Conservation (phyloP, 352 stramenopile genomes). For the Phytophthora crassamura region DNA sequence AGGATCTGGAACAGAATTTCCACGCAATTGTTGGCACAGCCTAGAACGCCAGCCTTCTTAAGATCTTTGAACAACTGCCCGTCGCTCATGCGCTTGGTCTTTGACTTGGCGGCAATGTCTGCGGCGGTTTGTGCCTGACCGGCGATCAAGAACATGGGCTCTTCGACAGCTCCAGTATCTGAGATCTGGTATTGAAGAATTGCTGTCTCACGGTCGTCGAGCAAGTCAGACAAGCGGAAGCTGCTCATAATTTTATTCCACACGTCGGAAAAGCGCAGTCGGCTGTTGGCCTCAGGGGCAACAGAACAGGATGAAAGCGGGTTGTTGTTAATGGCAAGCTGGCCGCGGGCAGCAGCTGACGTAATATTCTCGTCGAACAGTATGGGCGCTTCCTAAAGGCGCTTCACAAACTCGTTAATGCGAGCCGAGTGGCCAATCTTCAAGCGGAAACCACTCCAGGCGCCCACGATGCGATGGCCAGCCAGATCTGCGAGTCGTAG, state of each 20-base stretch:
- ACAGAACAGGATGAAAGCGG: slow-evolving; percentile 61
- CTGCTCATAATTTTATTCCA: slow-evolving; percentile 92
- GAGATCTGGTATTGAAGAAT: slow-evolving; percentile 92
- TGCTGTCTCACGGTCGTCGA: slow-evolving; percentile 87
- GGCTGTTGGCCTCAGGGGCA: slow-evolving; percentile 76
- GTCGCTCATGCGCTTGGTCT: slow-evolving; percentile 68
- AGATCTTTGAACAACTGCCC: slow-evolving; percentile 70
- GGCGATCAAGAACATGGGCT: slow-evolving; percentile 89
- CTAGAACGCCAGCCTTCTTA: slow-evolving; percentile 73
- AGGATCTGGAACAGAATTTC: slow-evolving; percentile 87
- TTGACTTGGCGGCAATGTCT: slow-evolving; percentile 70
- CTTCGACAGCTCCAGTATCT: slow-evolving; percentile 78
- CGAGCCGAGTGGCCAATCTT: slow-evolving; percentile 85
- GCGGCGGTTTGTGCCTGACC: slow-evolving; percentile 74
- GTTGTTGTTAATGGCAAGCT: slow-evolving; percentile 69
- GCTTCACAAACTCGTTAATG: slow-evolving; percentile 77
- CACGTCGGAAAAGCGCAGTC: slow-evolving; percentile 85
- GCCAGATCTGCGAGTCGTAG: slow-evolving; percentile 90
- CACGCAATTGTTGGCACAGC: slow-evolving; percentile 79
- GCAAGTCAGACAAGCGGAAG: slow-evolving; percentile 86
- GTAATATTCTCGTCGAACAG: slow-evolving; percentile 87
- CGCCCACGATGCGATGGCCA: slow-evolving; percentile 85
- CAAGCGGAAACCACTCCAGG: slow-evolving; percentile 76
- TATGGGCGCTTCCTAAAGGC: slow-evolving; percentile 62
- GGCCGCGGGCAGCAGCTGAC: slow-evolving; percentile 66